These are phyloP conservation scores for Setaria viridis DNA, from an alignment of 202 grass and related monocot species.

Conservation along the genomic window DNA sequence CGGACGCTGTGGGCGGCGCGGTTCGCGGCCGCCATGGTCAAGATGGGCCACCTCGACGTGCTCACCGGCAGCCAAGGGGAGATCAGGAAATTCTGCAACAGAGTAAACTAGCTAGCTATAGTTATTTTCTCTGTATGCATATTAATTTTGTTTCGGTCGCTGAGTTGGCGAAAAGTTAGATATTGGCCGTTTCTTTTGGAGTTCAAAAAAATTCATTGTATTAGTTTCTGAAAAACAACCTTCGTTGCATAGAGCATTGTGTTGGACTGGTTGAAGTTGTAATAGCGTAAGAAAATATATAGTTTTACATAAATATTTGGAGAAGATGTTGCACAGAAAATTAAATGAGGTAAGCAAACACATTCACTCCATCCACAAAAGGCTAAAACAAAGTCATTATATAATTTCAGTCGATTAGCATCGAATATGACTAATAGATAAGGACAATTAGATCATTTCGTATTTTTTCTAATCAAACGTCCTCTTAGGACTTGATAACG, in stretches of 20 bases:
- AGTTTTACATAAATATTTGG: neutral
- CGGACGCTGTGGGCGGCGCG: conserved; percentile 37
- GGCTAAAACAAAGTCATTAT: no score
- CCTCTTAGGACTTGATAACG: no score
- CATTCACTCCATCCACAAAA: no score
- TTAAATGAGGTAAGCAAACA: no score
- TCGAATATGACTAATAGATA: no score
- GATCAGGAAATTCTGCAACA: conserved; percentile 61
- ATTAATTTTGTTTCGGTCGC: neutral
- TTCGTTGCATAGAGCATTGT: neutral
- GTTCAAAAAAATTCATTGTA: neutral
- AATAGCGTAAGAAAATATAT: neutral
- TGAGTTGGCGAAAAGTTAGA: neutral
- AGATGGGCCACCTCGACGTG: conserved; percentile 59
- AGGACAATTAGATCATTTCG: no score
- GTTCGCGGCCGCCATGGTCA: conserved; percentile 64
- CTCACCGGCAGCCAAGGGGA: conserved; percentile 57
- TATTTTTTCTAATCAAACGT: no score
- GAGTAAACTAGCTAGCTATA: conserved; percentile 44
- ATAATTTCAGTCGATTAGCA: no score
- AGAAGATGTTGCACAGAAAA: neutral
- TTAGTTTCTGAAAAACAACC: neutral
- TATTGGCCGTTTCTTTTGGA: neutral
- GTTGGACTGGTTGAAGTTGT: neutral
- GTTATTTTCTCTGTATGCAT: neutral